Evolutionary conservation across 805 yeast genomes (phyloP).

Genomic region (Candida chilensis): DNA sequence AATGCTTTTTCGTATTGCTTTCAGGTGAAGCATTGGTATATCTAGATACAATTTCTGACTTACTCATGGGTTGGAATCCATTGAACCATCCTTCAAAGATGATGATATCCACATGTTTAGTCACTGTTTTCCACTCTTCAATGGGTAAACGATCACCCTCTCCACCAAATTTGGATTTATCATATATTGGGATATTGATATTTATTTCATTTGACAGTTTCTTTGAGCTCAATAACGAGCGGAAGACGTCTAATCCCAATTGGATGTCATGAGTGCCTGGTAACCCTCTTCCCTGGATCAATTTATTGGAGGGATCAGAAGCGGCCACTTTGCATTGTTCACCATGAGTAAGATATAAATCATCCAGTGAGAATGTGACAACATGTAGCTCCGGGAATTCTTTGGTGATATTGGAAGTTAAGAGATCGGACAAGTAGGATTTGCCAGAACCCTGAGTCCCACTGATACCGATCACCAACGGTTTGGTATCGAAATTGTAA

Average conservation of each 20-base stretch:
- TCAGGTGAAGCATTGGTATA: neutral
- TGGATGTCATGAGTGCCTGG: conserved; percentile 89
- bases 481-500: conserved; percentile 17
- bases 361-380: conserved; percentile 70
- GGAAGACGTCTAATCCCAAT: conserved; percentile 27
- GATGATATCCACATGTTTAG: conserved; percentile 47
- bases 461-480: conserved; percentile 46
- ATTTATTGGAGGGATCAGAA: conserved; percentile 31
- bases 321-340: conserved; percentile 44
- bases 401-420: conserved; percentile 20
- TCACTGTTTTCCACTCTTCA: conserved; percentile 25
- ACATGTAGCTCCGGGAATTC: conserved; percentile 25
- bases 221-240: conserved; percentile 8
- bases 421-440: conserved; percentile 39
- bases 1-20: conserved; percentile 14
- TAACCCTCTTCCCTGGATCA: conserved; percentile 74
- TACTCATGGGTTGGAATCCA: conserved; percentile 41
- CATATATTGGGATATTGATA: conserved; percentile 56
- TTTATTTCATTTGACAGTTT: conserved; percentile 11
- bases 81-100: conserved; percentile 93
- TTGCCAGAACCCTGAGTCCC: conserved; percentile 84
- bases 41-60: neutral
- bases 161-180: conserved; percentile 65
- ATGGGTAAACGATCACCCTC: conserved; percentile 63
- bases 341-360: conserved; percentile 62